phyloP scores from a whole-genome alignment of 164 flowering plant species.

The Warburgia ugandensis region DNA sequence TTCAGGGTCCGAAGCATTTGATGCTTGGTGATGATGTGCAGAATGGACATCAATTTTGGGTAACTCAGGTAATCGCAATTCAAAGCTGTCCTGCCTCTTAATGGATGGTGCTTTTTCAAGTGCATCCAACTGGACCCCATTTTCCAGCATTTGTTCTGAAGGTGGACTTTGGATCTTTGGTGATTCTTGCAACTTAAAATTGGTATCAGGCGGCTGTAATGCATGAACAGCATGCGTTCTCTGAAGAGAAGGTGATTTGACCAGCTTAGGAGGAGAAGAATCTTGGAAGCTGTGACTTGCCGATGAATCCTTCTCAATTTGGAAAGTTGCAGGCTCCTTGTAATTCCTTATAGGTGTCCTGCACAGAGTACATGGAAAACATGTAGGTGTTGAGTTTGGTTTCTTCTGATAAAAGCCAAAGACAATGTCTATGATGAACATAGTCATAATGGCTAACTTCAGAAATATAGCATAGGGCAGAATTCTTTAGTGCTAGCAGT shows the following conservation, averaged over 20 bases:
- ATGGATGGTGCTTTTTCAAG: slow-evolving; percentile 72
- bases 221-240: slow-evolving; percentile 47
- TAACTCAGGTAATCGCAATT: slow-evolving; percentile 79
- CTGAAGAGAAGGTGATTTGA: slow-evolving; percentile 88
- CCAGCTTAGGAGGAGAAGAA: slow-evolving; percentile 79
- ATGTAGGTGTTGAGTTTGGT: background rate
- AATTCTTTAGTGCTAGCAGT: no score
- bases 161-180: slow-evolving; percentile 70
- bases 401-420: slow-evolving; percentile 1
- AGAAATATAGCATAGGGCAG: no score
- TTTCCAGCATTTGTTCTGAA: slow-evolving; percentile 64
- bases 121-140: slow-evolving; percentile 52
- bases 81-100: slow-evolving; percentile 89
- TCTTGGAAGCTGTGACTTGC: slow-evolving; percentile 69
- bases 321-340: slow-evolving; percentile 63
- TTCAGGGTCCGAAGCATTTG: slow-evolving; percentile 84
- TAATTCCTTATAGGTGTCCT: slow-evolving; percentile 79
- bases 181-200: slow-evolving; percentile 72
- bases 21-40: slow-evolving; percentile 33
- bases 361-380: slow-evolving; percentile 55
- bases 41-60: slow-evolving; percentile 85
- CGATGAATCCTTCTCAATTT: slow-evolving; percentile 82
- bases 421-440: background rate
- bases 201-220: slow-evolving; percentile 39
- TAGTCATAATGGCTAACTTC: no score